Evolutionary conservation across 495 filamentous ascomycete genomes (phyloP), one percentile per base, ranked within the genome.

Genomic region (Glarea lozoyensis): DNA sequence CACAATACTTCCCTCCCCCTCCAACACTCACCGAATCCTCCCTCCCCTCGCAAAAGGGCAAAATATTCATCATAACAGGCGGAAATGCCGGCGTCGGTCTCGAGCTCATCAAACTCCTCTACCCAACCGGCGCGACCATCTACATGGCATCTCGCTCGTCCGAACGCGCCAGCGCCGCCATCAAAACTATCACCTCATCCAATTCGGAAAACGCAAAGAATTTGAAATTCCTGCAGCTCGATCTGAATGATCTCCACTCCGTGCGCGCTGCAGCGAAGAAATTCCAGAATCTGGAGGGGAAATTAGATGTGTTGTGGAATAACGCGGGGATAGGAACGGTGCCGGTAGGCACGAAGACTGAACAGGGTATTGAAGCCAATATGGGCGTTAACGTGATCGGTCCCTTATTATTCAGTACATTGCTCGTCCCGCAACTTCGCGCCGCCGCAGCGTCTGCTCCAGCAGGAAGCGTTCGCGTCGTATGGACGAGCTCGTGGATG

Each of bases 51-150:
- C n/a, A n/a, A n/a, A n/a, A n/a, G n/a, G n/a, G n/a, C n/a, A n/a
- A 53, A 37, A 46, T 53, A 18, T 53, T 22, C 40, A 49, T 53
- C 11, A 43, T 49, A 13, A 53, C 50, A 3, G 45, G 50, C 24
- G 33, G 12, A 4, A 23, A 36, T n/a, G 10, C 19, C 40, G 84
- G 84, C 3, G 62, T 87, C 2, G 82, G 82, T 46, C 68, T 72
- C 56, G 75, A 81, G 49, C 70, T 79, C 11, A 61, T 82, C 38
- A 59, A 72, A 41, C 70, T 81, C 31, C 69, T 84, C 12, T 76
- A 76, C 23, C 65, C 66, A 29, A 79, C 82, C 52, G 50, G 65
- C 24, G 57, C 67, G 12, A 68, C 72, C 11, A 75, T 88, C 41
- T 84, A 72, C 60, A 64, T 86, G 35, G 75, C 70, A 25, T 74